Percentiles rank a stretch among this genome's conserved stretches.
phyloP scores from a whole-genome alignment of 1,284 basidiomycete genomes.

The Boletus semigastroideus region DNA sequence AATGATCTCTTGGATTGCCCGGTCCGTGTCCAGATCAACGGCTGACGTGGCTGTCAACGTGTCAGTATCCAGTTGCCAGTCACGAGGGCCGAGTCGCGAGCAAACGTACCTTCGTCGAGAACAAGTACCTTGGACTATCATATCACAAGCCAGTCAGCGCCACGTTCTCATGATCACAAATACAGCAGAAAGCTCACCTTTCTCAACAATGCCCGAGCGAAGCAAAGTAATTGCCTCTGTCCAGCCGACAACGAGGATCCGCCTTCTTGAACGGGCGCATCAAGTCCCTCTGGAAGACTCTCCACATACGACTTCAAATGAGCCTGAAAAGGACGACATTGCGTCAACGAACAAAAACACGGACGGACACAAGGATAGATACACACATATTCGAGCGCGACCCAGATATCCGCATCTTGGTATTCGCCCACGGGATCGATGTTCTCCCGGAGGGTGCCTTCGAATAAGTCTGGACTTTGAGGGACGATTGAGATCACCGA shows the following conservation, averaged over 20 bases:
- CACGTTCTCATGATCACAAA: not conserved
- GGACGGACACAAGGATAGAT: conserved; percentile 1
- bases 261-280: conserved; percentile 77
- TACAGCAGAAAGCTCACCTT: conserved; percentile 41
- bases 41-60: conserved; percentile 51
- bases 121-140: conserved; percentile 79
- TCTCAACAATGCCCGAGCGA: conserved; percentile 74
- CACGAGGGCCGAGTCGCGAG: not conserved
- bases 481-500: conserved; percentile 88
- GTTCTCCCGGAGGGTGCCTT: conserved; percentile 84
- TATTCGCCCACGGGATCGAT: conserved; percentile 76
- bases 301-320: conserved; percentile 74
- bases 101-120: conserved; percentile 75
- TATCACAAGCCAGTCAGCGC: not conserved
- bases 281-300: conserved; percentile 68
- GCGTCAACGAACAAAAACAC: not conserved
- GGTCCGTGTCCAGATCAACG: conserved; percentile 90
- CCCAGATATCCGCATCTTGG: conserved; percentile 81
- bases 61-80: not conserved
- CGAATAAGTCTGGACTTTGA: conserved; percentile 79
- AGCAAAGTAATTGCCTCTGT: conserved; percentile 83
- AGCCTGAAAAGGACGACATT: conserved; percentile 36
- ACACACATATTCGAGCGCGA: conserved; percentile 70
- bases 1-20: conserved; percentile 81
- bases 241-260: conserved; percentile 84